Base-by-base conservation (phyloP, 352 stramenopile species). In the Phytopythium mirpurense region DNA sequence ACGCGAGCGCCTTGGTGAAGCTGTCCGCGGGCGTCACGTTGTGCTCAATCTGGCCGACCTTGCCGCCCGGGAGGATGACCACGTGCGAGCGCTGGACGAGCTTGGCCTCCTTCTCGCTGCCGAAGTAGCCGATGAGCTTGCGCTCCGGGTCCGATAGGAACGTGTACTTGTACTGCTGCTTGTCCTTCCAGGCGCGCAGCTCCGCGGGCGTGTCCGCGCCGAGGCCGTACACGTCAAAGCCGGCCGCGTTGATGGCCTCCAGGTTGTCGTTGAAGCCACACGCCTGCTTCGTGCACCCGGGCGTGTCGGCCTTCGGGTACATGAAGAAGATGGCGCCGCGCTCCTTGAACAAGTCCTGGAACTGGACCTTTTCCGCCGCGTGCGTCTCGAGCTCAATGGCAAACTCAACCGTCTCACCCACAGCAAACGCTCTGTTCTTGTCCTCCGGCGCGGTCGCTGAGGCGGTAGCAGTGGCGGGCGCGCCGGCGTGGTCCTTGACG, bases 301-400 rank as follows among this genome's bases (percentile, higher is more conserved):
- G 79, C 9, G 85, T 95, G 59, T 95, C 78, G 0, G 85, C 85
- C 56, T 91, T 91, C 7, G 85, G 83, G 63, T 87, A 95, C 78
- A 93, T 93, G 65, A 95, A 95, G 67, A 95, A 91, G 51, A 95
- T 85, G 38, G 68, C 80, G 21, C 82, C 83, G 16, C 82, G 72
- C 7, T 85, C 78, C 56, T 88, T 74, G 55, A 92, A 75, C 35
- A 95, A 51, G 19, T 83, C 70, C 51, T 90, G 81, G 37, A 93
- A 68, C 44, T 74, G 68, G 14, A 91, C 74, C 14, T 51, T 70
- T 23, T 74, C 68, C 18, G 64, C 74, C 15, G 78, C 67, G 45
- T 95, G 72, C 11, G 66, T 95, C 56, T 82, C 60, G 37, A 95
- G 68, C 56, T 89, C 81, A 2, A 78, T 60, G 41, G 88, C 69